Conservation (phyloP, 805 yeast genomes). For the Zygosaccharomyces pseudorouxii region DNA sequence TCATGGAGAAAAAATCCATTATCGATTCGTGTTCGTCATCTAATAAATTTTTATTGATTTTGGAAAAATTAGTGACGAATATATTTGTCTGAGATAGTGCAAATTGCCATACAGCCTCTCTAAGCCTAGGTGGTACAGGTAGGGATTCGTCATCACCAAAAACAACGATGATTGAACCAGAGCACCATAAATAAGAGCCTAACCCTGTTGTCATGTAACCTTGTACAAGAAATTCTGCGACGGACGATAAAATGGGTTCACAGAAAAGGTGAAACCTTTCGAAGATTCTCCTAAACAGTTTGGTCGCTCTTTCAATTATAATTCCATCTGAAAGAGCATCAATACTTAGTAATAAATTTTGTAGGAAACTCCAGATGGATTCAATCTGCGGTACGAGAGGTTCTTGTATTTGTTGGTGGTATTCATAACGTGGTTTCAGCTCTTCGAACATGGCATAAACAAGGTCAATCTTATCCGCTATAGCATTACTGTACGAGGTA, state of each 20-base stretch:
- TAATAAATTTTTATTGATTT: constrained; percentile 18
- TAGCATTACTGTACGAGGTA: constrained; percentile 38
- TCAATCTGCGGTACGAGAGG: constrained; percentile 30
- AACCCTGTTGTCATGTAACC: constrained; percentile 65
- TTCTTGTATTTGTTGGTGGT: constrained; percentile 30
- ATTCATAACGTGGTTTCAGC: constrained; percentile 29
- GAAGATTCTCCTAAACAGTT: constrained; percentile 60
- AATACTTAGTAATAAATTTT: constrained; percentile 22
- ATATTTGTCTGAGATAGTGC: constrained; percentile 59
- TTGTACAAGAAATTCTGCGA: constrained; percentile 60
- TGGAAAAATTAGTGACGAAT: constrained; percentile 46
- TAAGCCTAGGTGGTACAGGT: constrained; percentile 38
- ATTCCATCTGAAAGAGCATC: constrained; percentile 23
- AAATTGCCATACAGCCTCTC: constrained; percentile 66
- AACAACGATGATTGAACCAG: constrained; percentile 75
- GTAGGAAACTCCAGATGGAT: constrained; percentile 26
- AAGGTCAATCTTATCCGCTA: constrained; percentile 69
- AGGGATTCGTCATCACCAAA: constrained; percentile 50
- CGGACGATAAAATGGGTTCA: constrained; percentile 53
- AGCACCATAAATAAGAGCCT: constrained; percentile 88
- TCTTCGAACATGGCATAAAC: constrained; percentile 34
- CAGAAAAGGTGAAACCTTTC: constrained; percentile 41
- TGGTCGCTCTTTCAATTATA: constrained; percentile 65
- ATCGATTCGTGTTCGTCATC: constrained; percentile 50
- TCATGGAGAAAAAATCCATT: constrained; percentile 83